Percentiles rank a stretch among this genome's conserved stretches.
These are phyloP conservation scores for Anaeramoeba flamelloides DNA, from an alignment of 78 protist species.

Conservation along the genomic window DNA sequence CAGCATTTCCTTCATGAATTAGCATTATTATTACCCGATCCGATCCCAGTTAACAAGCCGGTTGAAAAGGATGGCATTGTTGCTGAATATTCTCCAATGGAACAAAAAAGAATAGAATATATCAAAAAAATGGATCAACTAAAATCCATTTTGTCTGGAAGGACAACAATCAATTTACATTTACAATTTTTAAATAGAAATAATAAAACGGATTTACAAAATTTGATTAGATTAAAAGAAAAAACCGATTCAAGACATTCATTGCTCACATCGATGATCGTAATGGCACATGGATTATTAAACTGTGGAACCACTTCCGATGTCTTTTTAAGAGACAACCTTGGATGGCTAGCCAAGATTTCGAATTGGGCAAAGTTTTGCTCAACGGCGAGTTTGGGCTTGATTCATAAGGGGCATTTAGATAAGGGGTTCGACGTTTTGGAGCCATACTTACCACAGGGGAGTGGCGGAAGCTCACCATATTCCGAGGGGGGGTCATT, in stretches of 20 bases:
- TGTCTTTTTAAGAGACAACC: constrained; percentile 71
- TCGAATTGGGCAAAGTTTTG: constrained; percentile 86
- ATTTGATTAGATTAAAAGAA: background rate
- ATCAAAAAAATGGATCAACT: background rate
- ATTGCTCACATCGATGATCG: constrained; percentile 33
- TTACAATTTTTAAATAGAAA: background rate
- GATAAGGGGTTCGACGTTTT: constrained; percentile 32
- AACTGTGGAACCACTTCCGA: constrained; percentile 89
- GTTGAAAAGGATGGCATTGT: background rate
- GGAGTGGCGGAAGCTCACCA: background rate
- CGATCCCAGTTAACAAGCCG: background rate
- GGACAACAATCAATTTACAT: background rate
- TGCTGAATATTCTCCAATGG: background rate
- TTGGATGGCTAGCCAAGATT: constrained; percentile 79
- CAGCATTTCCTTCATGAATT: background rate
- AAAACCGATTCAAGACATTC: background rate
- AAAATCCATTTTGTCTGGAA: background rate
- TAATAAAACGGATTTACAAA: background rate
- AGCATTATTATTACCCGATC: background rate
- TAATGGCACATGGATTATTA: constrained; percentile 77
- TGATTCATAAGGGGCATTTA: constrained; percentile 45
- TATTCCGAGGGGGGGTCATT: constrained; percentile 84
- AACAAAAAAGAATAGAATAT: background rate
- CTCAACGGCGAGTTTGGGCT: constrained; percentile 43
- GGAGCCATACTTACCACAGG: constrained; percentile 56